A percentile compares a stretch with the other conserved stretches of the same genome.
Conservation (phyloP, 768 basidiomycete species). For the Podaxis rugospora region DNA sequence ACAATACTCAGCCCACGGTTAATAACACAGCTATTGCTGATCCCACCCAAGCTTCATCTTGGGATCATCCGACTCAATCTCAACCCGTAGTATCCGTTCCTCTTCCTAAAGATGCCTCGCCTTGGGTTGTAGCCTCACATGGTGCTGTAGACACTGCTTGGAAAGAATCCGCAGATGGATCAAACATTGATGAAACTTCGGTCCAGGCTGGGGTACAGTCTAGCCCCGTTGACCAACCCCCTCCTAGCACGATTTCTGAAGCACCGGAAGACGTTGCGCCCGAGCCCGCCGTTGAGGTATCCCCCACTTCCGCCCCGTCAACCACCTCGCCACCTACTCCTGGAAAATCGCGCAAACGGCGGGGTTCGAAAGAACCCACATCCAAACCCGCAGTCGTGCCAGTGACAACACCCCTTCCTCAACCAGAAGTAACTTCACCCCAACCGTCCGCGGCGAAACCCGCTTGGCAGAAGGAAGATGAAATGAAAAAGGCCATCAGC, state of each 20-base stretch:
- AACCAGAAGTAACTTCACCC: constrained; percentile 13
- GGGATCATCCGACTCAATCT: constrained; percentile 28
- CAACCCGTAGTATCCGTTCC: constrained; percentile 22
- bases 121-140: constrained; percentile 52
- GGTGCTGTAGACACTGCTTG: constrained; percentile 43
- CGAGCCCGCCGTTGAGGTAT: constrained; percentile 2
- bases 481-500: constrained; percentile 63
- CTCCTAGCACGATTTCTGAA: constrained; percentile 14
- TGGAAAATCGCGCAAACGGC: constrained; percentile 8
- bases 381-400: constrained; percentile 1
- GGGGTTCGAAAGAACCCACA: constrained; percentile 1
- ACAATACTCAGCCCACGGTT: constrained; percentile 36
- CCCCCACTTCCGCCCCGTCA: constrained; percentile 7
- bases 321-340: not conserved
- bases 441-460: constrained; percentile 35
- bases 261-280: constrained; percentile 8
- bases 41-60: constrained; percentile 28
- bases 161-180: constrained; percentile 23
- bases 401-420: constrained; percentile 3
- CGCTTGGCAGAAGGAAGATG: constrained; percentile 69
- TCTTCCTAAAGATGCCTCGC: constrained; percentile 39
- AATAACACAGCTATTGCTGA: constrained; percentile 27
- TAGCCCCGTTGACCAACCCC: constrained; percentile 15
- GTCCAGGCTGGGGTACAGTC: not conserved
- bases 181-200: not conserved